Evolutionary conservation across 345 rosid genomes (phyloP), one percentile per base, ranked within the genome.

Genomic region (Lepidium didymum): DNA sequence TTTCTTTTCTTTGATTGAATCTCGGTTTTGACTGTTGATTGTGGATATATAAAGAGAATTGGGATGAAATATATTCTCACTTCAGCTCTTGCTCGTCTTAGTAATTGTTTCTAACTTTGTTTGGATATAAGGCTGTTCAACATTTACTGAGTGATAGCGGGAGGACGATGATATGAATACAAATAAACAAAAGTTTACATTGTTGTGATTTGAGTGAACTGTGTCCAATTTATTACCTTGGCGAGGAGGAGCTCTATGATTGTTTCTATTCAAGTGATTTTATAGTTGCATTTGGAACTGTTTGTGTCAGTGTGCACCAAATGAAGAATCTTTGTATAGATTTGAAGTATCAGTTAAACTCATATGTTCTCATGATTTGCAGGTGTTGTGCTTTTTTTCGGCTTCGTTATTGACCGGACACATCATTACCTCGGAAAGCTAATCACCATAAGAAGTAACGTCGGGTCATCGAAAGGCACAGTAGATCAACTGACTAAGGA

Each of bases 311-410:
- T 67, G 44, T 9, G 34, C 21, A 31, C 12, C 35, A 10, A 55
- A 43, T 43, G 7, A 44, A 6, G 45, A 33, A 56, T 69, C 41
- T 47, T 46, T 13, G 19, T 57, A 16, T 25, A 19, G 42, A 49
- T 58, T 45, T 27, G n/a, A 45, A 64, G 15, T 18, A 31, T n/a
- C 56, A 0, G 19, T 36, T 11, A 6, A 12, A 27, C 23, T n/a
- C 14, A 6, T 12, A 42, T 51, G 47, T 53, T 40, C 41, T 66
- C 18, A 23, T 52, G 21, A 40, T 64, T 74, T 85, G 81, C 83
- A 91, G 97, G 96, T 40, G 87, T 88, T 68, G 81, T 91, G 13
- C 75, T 88, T 10, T 91, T 88, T 70, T 88, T 91, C 5, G 97
- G 97, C 15, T 91, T 91, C 77, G 59, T 88, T 44, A 82, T 88